Base-by-base conservation (phyloP, 2,329 filamentous ascomycete species). In the Magnaporthales sp. region DNA sequence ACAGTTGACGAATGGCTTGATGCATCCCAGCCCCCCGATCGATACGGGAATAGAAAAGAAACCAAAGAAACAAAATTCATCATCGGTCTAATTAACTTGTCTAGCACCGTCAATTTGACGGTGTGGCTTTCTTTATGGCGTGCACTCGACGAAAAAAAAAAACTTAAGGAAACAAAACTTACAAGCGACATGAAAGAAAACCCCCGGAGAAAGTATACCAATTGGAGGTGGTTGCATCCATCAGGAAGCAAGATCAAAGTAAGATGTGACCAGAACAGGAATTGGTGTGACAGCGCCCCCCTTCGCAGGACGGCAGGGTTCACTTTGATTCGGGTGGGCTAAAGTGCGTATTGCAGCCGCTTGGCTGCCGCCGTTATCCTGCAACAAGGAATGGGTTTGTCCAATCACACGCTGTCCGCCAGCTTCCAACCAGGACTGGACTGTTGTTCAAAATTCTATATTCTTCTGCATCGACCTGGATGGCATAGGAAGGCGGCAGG, bases 301-400 rank as follows among this genome's bases (percentile, higher is more conserved):
- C 38, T 19, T 46, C 38, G 38, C 38, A 46, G 38, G 19, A 46
- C 38, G 38, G 38, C 38, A 46, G 38, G 38, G 38, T 46, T 46
- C 38, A 46, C 38, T 46, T 46, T 46, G 38, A 46, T 46, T 46
- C 38, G 38, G 38, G 38, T n/a, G 38, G 38, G 15, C 38, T 46
- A 46, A 46, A 46, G 15, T 46, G 38, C 38, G 38, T 46, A 46
- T 46, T 46, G 38, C 54, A 58, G 24, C 54, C 22, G 54, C 54
- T 58, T 58, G 54, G 54, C 54, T 58, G 54, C 54, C 54, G 54
- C 54, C 54, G 54, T 58, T 58, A 26, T 58, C 54, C 54, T 58
- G 54, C 54, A 58, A 15, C 54, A 9, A 46, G 38, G 32, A 19
- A 46, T 46, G 38, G 38, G 15, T 13, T 46, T n/a, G 11, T 58